Percentiles rank a stretch among this genome's conserved stretches.
Evolutionary conservation across 371 early-diverging fungal species (phyloP).

Genomic region (Mucor piriformis): DNA sequence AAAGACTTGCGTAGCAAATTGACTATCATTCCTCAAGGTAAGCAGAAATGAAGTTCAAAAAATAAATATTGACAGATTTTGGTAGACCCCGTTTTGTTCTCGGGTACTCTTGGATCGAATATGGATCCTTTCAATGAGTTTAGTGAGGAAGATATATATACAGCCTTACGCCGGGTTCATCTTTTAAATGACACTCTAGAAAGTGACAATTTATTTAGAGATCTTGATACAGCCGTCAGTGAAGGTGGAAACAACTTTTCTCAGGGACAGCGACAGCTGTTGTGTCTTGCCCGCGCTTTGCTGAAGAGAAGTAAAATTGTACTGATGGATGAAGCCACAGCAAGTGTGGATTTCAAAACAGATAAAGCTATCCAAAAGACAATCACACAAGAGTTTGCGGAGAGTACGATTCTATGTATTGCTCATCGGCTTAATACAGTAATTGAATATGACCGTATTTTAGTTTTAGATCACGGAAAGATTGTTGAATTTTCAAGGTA

Average conservation of each 20-base stretch:
- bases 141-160: slow-evolving; percentile 69
- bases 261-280: slow-evolving; percentile 83
- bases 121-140: slow-evolving; percentile 69
- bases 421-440: slow-evolving; percentile 70
- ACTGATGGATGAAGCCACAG: slow-evolving; percentile 62
- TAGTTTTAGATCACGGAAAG: slow-evolving; percentile 47
- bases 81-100: slow-evolving; percentile 66
- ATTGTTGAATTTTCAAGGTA: slow-evolving; percentile 44
- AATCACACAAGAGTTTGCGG: slow-evolving; percentile 61
- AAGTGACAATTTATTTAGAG: slow-evolving; percentile 28
- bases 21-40: slow-evolving; percentile 75
- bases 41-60: background rate
- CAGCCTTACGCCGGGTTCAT: slow-evolving; percentile 60
- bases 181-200: slow-evolving; percentile 28
- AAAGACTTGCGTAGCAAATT: slow-evolving; percentile 69
- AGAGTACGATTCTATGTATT: slow-evolving; percentile 67
- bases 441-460: slow-evolving; percentile 53
- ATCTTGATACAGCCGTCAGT: slow-evolving; percentile 40
- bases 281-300: slow-evolving; percentile 82
- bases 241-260: slow-evolving; percentile 80
- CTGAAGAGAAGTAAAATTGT: slow-evolving; percentile 56
- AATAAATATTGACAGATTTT: background rate
- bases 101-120: slow-evolving; percentile 67
- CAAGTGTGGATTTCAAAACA: slow-evolving; percentile 69
- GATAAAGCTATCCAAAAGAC: slow-evolving; percentile 66